These are phyloP conservation scores for Ganoderma meredithae DNA, from an alignment of 1,284 basidiomycete genomes.

Conservation along the genomic window DNA sequence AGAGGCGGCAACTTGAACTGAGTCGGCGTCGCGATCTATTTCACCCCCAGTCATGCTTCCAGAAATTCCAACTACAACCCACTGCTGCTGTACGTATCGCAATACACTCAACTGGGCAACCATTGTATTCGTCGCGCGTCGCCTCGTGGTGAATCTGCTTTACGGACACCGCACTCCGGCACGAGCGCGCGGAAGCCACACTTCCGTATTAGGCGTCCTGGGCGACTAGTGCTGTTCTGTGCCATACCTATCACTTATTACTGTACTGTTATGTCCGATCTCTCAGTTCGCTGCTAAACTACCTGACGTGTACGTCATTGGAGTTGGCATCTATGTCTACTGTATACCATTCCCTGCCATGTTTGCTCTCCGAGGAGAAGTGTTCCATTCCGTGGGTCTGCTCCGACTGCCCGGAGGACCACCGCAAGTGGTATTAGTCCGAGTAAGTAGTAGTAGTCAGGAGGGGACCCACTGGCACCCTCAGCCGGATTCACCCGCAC, in stretches of 20 bases:
- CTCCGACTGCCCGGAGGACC: neutral
- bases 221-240: too few species aligned
- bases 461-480: neutral
- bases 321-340: neutral
- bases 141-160: too few species aligned
- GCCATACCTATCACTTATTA: too few species aligned
- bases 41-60: neutral
- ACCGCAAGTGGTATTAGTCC: too few species aligned
- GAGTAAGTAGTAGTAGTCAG: neutral
- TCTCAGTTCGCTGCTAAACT: neutral
- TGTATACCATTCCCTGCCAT: neutral
- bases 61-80: too few species aligned
- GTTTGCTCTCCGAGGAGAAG: neutral
- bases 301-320: neutral
- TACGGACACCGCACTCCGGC: too few species aligned
- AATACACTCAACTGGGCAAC: neutral
- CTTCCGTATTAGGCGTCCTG: neutral
- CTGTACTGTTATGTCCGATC: too few species aligned
- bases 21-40: neutral
- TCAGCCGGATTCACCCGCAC: slow-evolving; percentile 4
- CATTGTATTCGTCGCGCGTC: neutral
- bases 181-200: neutral
- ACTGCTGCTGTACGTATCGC: slow-evolving; percentile 1
- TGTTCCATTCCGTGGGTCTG: neutral
- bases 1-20: neutral